Evolutionary conservation across 2,329 filamentous ascomycete species (phyloP).

Genomic region (Colletotrichum orbiculare): DNA sequence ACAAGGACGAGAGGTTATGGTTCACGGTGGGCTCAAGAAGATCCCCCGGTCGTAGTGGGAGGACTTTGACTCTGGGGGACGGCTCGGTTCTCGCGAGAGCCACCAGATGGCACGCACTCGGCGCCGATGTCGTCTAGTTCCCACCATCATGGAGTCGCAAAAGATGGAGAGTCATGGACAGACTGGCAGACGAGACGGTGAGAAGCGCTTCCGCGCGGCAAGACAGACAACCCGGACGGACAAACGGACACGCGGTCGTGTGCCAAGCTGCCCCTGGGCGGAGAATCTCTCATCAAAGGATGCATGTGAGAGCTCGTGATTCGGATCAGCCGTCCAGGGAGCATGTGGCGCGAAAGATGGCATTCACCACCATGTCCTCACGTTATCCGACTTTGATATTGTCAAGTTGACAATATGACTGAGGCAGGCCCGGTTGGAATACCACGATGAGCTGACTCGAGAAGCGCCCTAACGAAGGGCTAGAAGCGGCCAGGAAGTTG

Average conservation of each 20-base stretch:
- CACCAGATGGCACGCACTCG: no score
- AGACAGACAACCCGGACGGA: conserved; percentile 1
- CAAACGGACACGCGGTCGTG: background rate
- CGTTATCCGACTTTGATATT: background rate
- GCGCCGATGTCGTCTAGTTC: no score
- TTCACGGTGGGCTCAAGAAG: no score
- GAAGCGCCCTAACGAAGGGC: background rate
- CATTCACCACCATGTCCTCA: background rate
- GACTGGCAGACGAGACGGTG: no score
- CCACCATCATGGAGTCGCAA: no score
- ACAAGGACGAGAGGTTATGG: background rate
- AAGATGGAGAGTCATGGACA: no score
- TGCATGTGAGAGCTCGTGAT: background rate
- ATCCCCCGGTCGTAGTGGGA: no score
- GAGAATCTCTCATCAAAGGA: no score
- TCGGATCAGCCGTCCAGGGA: conserved; percentile 8
- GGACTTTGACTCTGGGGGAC: no score
- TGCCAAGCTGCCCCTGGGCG: conserved; percentile 7
- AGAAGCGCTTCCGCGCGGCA: no score
- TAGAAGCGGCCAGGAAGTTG: background rate
- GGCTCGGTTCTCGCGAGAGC: no score
- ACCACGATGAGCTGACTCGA: conserved; percentile 26
- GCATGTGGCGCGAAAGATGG: background rate
- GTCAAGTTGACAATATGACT: conserved; percentile 6
- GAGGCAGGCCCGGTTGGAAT: conserved; percentile 15